Evolutionary conservation across 2,329 filamentous ascomycete genomes (phyloP).

Genomic region (Cladophialophora immunda): DNA sequence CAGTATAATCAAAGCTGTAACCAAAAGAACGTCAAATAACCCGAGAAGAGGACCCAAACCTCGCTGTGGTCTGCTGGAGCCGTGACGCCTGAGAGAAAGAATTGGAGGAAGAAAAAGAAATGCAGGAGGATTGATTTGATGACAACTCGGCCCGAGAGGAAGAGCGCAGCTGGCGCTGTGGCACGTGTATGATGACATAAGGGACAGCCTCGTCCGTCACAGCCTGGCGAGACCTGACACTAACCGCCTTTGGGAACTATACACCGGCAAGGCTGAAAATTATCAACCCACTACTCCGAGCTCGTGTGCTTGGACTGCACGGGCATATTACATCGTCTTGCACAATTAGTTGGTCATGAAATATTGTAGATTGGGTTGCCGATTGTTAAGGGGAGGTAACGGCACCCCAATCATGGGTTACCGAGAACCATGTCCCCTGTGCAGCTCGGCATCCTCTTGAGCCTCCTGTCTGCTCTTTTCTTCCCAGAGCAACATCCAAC

Average conservation of each 20-base stretch:
- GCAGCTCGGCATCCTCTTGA: not conserved
- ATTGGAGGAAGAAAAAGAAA: not conserved
- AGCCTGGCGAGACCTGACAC: not conserved
- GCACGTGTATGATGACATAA: slow-evolving; percentile 1
- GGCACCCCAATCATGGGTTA: not conserved
- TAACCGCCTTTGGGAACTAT: not conserved
- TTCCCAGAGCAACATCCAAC: slow-evolving; percentile 1
- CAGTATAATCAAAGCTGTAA: not conserved
- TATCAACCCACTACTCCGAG: not conserved
- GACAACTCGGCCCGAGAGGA: slow-evolving; percentile 3
- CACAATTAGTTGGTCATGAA: not conserved
- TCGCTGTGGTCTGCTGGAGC: not conserved
- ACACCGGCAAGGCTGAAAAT: not conserved
- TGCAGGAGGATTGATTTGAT: not conserved
- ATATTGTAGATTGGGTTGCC: not conserved
- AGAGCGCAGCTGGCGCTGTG: not conserved
- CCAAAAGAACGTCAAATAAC: not conserved
- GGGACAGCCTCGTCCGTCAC: not conserved
- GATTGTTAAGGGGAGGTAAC: not conserved
- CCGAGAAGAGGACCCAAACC: not conserved
- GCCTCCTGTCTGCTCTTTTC: not conserved
- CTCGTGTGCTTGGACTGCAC: not conserved
- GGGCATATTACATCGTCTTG: not conserved
- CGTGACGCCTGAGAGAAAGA: not conserved
- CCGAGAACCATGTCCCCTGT: not conserved